Percentiles rank a stretch among this genome's conserved stretches.
phyloP scores from a whole-genome alignment of 305 asterid species.

The Fraxinus albicans region DNA sequence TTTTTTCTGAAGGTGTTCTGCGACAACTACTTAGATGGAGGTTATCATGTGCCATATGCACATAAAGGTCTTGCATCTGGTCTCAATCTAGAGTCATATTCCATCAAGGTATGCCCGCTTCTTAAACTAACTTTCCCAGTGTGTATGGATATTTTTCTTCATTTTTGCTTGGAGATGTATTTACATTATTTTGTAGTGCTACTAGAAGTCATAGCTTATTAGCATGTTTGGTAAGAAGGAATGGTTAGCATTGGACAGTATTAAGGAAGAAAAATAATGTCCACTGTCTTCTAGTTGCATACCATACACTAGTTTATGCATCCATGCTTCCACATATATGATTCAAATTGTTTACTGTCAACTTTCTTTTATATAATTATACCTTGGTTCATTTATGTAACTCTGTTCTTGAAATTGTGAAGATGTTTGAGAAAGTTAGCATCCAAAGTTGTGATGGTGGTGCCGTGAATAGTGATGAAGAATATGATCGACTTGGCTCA shows the following conservation, averaged over 20 bases:
- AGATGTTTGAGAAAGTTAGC: constrained; percentile 85
- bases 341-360: not conserved
- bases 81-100: constrained; percentile 72
- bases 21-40: constrained; percentile 92
- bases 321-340: not conserved
- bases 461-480: constrained; percentile 30
- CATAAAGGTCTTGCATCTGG: constrained; percentile 81
- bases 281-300: not conserved
- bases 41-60: constrained; percentile 87
- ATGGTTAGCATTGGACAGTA: not conserved
- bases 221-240: not conserved
- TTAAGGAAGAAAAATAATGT: not conserved
- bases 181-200: not conserved
- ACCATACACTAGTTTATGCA: not conserved
- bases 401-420: constrained; percentile 10
- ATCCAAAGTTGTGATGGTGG: constrained; percentile 66
- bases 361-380: not conserved
- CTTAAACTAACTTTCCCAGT: not conserved
- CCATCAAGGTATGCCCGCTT: constrained; percentile 46
- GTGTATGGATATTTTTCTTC: not conserved
- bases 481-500: constrained; percentile 63
- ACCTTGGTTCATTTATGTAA: not conserved
- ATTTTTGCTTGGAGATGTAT: not conserved
- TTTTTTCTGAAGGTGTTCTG: constrained; percentile 71
- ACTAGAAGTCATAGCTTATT: not conserved